phyloP scores from a whole-genome alignment of 1,139 yeast species.

The Pichia sp. region DNA sequence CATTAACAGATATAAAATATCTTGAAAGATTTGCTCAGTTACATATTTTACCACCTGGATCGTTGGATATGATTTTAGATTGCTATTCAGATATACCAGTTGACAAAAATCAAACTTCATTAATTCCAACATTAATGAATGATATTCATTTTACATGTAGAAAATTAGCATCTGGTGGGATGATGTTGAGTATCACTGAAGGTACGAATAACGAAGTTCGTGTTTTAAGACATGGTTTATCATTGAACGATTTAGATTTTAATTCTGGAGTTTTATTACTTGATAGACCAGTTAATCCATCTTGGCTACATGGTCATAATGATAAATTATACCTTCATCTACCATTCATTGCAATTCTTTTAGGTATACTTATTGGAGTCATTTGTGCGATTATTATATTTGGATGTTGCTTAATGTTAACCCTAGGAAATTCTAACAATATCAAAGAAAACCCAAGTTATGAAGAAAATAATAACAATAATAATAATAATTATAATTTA shows the following conservation, averaged over 20 bases:
- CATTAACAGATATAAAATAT: constrained; percentile 33
- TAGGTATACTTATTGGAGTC: constrained; percentile 60
- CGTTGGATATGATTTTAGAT: constrained; percentile 35
- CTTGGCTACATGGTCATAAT: constrained; percentile 49
- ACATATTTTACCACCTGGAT: constrained; percentile 60
- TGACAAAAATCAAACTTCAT: not conserved
- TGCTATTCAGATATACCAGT: constrained; percentile 33
- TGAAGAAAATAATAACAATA: too few species aligned
- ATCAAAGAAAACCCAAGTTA: not conserved
- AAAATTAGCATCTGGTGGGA: constrained; percentile 33
- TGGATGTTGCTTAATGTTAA: constrained; percentile 32
- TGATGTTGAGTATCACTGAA: constrained; percentile 36
- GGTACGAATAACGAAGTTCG: constrained; percentile 64
- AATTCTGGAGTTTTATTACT: constrained; percentile 60
- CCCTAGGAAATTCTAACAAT: constrained; percentile 20
- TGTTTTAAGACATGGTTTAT: constrained; percentile 62
- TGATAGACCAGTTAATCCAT: constrained; percentile 60
- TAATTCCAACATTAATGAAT: constrained; percentile 39
- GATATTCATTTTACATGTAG: constrained; percentile 41
- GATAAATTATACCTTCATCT: constrained; percentile 51
- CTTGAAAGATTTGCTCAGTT: constrained; percentile 54
- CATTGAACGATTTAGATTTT: constrained; percentile 30
- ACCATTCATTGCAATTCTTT: constrained; percentile 60
- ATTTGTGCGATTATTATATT: constrained; percentile 32
- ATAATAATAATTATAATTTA: too few species aligned